Evolutionary conservation across 345 rosid genomes (phyloP).

Genomic region (Heritiera fomes): DNA sequence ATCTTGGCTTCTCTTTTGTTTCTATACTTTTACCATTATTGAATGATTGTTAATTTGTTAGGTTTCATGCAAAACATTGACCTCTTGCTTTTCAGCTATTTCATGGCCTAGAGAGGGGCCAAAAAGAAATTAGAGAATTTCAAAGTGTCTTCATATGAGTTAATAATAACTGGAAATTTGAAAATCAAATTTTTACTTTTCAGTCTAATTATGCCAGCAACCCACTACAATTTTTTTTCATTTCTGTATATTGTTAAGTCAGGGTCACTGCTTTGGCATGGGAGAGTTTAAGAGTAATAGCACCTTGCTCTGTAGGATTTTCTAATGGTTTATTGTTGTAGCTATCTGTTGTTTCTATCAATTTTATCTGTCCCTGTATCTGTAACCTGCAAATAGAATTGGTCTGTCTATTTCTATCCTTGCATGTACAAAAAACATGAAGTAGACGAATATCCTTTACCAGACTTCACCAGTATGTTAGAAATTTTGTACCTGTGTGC

Average conservation of each 20-base stretch:
- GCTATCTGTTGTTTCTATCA: neutral
- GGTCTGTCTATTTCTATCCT: neutral
- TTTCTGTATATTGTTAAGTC: neutral
- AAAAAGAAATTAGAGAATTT: neutral
- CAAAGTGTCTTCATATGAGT: neutral
- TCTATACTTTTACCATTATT: neutral
- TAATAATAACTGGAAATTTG: neutral
- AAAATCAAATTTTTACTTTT: neutral
- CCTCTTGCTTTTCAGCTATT: neutral
- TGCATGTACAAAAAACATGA: neutral
- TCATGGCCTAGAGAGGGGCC: neutral
- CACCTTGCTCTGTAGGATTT: neutral
- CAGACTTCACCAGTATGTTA: neutral
- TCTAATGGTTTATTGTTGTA: neutral
- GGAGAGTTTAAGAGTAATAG: neutral
- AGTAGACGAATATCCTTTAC: neutral
- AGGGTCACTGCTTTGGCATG: neutral
- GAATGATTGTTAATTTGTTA: slow-evolving; percentile 4
- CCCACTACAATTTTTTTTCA: neutral
- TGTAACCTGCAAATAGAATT: neutral
- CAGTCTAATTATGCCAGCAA: neutral
- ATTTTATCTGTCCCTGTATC: neutral
- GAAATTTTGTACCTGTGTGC: neutral
- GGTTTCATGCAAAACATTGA: neutral
- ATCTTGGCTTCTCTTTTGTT: neutral